Evolutionary conservation across 2,329 filamentous ascomycete genomes (phyloP).

Genomic region (Colletotrichum musicola): DNA sequence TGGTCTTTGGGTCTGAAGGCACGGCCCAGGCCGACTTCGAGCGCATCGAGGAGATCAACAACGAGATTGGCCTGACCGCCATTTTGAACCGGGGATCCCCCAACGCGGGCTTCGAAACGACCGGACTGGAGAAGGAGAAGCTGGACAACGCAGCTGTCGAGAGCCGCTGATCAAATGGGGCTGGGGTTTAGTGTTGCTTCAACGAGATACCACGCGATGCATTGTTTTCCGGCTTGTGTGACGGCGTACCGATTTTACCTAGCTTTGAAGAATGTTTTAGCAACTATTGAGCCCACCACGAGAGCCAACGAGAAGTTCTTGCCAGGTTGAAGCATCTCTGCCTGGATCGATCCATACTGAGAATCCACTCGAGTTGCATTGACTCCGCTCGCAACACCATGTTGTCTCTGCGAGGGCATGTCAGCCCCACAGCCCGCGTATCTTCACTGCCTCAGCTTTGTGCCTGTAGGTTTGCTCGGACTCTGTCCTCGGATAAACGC

Average conservation of each 20-base stretch:
- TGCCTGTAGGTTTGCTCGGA: background rate
- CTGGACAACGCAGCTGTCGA: background rate
- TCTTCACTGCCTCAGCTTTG: too few relatives aligned
- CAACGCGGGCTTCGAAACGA: background rate
- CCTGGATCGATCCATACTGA: too few relatives aligned
- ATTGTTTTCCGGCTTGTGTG: too few relatives aligned
- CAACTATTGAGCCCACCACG: too few relatives aligned
- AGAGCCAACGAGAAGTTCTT: too few relatives aligned
- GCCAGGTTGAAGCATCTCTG: too few relatives aligned
- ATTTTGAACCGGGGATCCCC: slow-evolving; percentile 19
- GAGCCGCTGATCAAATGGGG: background rate
- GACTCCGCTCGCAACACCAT: background rate
- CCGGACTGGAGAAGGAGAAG: slow-evolving; percentile 24
- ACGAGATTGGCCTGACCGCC: slow-evolving; percentile 72
- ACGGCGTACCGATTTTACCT: too few relatives aligned
- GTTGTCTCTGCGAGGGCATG: background rate
- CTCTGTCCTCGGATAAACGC: background rate
- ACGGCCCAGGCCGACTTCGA: slow-evolving; percentile 75
- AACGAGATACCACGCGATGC: background rate
- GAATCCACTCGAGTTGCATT: too few relatives aligned
- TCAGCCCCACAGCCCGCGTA: slow-evolving; percentile 9
- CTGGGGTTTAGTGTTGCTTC: background rate
- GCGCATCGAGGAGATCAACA: slow-evolving; percentile 80
- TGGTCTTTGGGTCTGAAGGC: slow-evolving; percentile 76
- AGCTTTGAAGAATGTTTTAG: too few relatives aligned